Evolutionary conservation across 306 rosid species (phyloP).

Genomic region (Gastrolobium villosum): DNA sequence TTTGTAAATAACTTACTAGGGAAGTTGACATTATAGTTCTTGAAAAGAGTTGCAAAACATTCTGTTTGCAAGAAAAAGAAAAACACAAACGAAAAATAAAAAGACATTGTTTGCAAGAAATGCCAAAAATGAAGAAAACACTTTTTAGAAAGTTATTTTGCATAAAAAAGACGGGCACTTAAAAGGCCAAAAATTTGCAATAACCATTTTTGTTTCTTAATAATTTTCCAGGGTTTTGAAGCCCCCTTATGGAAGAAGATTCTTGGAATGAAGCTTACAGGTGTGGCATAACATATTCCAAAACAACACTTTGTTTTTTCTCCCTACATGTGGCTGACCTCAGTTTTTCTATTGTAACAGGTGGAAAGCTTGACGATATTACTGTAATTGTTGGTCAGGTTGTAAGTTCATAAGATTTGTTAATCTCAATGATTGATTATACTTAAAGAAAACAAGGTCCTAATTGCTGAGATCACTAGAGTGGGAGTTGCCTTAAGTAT

Average conservation of each 20-base stretch:
- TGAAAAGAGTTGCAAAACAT: conserved; percentile 10
- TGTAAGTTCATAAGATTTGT: conserved; percentile 63
- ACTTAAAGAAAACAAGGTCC: conserved; percentile 27
- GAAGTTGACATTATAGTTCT: conserved; percentile 20
- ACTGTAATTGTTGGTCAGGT: conserved; percentile 85
- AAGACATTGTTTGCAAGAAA: not conserved
- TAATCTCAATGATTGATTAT: conserved; percentile 30
- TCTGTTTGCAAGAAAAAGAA: not conserved
- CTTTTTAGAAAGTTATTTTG: not conserved
- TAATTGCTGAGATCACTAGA: conserved; percentile 27
- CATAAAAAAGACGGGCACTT: not conserved
- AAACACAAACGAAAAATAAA: not conserved
- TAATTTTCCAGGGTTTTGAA: conserved; percentile 76
- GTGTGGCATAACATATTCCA: conserved; percentile 45
- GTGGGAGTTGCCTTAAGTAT: conserved; percentile 27
- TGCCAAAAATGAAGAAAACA: not conserved
- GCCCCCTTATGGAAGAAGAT: conserved; percentile 91
- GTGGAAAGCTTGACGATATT: conserved; percentile 91
- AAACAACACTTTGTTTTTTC: not conserved
- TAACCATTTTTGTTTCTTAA: conserved; percentile 4
- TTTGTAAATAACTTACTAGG: conserved; percentile 21
- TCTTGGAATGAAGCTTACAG: conserved; percentile 92
- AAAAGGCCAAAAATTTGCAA: conserved; percentile 1
- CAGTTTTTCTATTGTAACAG: conserved; percentile 52
- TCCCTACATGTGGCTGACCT: conserved; percentile 25